These are phyloP conservation scores for Zasmidium cellare DNA, from an alignment of 2,329 filamentous ascomycete species.

Conservation along the genomic window DNA sequence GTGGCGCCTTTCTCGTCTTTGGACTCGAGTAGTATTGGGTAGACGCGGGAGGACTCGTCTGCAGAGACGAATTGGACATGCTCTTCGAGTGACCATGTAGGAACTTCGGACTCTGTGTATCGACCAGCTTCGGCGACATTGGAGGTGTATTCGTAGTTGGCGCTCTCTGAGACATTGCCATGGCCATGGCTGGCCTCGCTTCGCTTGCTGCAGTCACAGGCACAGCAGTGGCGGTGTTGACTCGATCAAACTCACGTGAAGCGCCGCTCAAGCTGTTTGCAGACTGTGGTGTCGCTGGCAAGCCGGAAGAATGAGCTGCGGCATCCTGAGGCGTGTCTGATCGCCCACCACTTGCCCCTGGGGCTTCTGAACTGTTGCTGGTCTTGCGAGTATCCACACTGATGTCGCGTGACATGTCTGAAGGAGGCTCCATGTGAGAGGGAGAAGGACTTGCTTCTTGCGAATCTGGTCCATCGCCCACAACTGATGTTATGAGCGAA, in stretches of 20 bases:
- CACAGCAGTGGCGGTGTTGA: background rate
- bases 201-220: conserved; percentile 7
- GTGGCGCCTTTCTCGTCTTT: conserved; percentile 71
- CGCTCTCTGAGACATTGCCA: conserved; percentile 11
- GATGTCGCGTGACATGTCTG: conserved; percentile 22
- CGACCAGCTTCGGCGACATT: conserved; percentile 22
- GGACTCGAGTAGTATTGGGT: conserved; percentile 22
- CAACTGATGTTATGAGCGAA: conserved; percentile 21
- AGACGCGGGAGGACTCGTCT: conserved; percentile 19
- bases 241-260: conserved; percentile 17
- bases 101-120: conserved; percentile 13
- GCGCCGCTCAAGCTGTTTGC: conserved; percentile 17
- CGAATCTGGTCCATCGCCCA: conserved; percentile 16
- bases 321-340: conserved; percentile 35
- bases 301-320: conserved; percentile 14
- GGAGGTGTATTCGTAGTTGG: conserved; percentile 25
- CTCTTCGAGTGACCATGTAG: conserved; percentile 13
- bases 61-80: conserved; percentile 14
- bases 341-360: conserved; percentile 20
- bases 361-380: conserved; percentile 28
- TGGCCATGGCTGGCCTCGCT: conserved; percentile 1
- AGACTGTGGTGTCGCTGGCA: conserved; percentile 26
- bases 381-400: conserved; percentile 30
- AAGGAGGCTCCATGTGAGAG: conserved; percentile 13
- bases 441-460: conserved; percentile 32